Evolutionary conservation across 768 basidiomycete species (phyloP), one percentile per base, ranked within the genome.

Genomic region (Termitomyces sp.): DNA sequence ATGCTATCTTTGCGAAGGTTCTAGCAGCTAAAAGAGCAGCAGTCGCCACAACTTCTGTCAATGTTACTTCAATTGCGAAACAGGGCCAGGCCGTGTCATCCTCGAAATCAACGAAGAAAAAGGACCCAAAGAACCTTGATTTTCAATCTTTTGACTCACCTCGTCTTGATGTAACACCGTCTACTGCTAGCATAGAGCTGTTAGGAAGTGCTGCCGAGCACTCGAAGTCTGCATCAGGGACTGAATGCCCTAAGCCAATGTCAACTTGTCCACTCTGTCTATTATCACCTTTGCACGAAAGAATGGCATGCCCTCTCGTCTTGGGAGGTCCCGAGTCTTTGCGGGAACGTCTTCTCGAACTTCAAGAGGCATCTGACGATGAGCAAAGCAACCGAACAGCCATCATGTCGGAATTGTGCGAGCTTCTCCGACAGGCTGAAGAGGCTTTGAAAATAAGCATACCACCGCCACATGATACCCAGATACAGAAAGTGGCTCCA

Each of bases 271-370:
- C 77, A 41, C 68, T 82, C 22, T 86, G 85, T 66, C 67, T 70
- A 20, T 67, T 67, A 46, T 60, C 62, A 4, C 76, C 80, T 7
- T 70, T 72, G 40, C 85, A 87, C 60, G 68, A 74, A 53, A 78
- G 76, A n/a, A 72, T 73, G 51, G 67, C 66, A 45, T 87, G 85
- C 65, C 80, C 81, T 5, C 66, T 76, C 24, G 71, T 86, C 26
- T 57, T 70, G 26, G 72, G 72, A 38, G 79, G 82, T 10, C 64
- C 76, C 0, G 67, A 70, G 8, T 66, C 75, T 8, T 74, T 86
- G 62, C 72, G 70, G 59, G 69, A 68, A 51, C 80, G 82, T 54
- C 66, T 86, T 44, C 67, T 63, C 8, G 76, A 81, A 59, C 67
- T 85, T 20, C 68, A 72, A 62, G 60, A 69, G 63, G 60, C 62